These are phyloP conservation scores for Apiospora marii DNA, from an alignment of 2,329 filamentous ascomycete species.

Conservation along the genomic window DNA sequence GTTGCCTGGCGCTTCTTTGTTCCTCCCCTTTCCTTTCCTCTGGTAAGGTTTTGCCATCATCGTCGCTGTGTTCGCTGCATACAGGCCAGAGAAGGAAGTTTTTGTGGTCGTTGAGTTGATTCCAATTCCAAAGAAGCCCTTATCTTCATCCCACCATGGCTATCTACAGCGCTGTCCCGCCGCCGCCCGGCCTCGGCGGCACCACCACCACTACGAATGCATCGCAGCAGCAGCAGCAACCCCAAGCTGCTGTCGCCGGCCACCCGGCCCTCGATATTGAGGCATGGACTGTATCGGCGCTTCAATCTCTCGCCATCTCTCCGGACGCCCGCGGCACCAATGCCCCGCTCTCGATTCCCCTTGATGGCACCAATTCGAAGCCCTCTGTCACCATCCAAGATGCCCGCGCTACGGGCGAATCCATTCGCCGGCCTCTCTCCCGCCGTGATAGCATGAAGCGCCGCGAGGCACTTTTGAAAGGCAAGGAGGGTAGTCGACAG, in stretches of 20 bases:
- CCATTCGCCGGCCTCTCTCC: slow-evolving; percentile 53
- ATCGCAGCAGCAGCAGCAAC: slow-evolving; percentile 35
- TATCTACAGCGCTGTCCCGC: slow-evolving; percentile 61
- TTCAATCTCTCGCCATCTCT: slow-evolving; percentile 63
- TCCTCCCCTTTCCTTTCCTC: slow-evolving; percentile 1
- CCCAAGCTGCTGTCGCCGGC: slow-evolving; percentile 34
- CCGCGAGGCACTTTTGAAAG: slow-evolving; percentile 82
- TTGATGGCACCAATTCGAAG: slow-evolving; percentile 64
- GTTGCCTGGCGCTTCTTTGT: not conserved
- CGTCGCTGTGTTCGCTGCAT: not conserved
- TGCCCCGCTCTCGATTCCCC: slow-evolving; percentile 74
- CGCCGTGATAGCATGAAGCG: slow-evolving; percentile 63
- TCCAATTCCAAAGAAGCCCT: not conserved
- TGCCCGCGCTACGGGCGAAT: slow-evolving; percentile 35
- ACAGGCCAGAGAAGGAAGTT: not conserved
- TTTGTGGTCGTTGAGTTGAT: not conserved
- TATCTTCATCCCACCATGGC: slow-evolving; percentile 42
- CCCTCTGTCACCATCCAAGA: slow-evolving; percentile 40
- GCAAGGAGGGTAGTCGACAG: slow-evolving; percentile 88
- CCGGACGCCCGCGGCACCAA: slow-evolving; percentile 66
- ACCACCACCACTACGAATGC: slow-evolving; percentile 28
- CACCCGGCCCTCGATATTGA: slow-evolving; percentile 64
- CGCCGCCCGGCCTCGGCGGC: slow-evolving; percentile 50
- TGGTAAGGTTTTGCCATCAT: not conserved
- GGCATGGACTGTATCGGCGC: slow-evolving; percentile 69